Evolutionary conservation across 129 eudicot genomes (phyloP).

Genomic region (Centrapalus pauciflorus): DNA sequence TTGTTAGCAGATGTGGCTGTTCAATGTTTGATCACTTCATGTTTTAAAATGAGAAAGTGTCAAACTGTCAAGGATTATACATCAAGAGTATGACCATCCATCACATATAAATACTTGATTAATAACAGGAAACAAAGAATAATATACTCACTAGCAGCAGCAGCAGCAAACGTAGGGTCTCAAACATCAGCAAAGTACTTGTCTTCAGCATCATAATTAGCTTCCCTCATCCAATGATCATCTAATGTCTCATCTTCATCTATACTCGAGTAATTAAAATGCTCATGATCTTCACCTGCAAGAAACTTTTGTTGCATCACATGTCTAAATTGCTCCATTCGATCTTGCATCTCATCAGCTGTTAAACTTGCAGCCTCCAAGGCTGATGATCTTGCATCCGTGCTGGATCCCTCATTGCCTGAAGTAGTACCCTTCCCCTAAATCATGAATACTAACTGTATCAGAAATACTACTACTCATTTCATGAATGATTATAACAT

Average conservation of each 20-base stretch:
- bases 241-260: conserved; percentile 84
- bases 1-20: too few relatives aligned
- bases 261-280: conserved; percentile 71
- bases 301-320: conserved; percentile 89
- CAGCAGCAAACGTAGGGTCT: neutral
- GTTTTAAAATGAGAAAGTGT: too few relatives aligned
- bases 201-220: conserved; percentile 86
- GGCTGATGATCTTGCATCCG: too few relatives aligned
- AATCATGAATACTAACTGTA: neutral
- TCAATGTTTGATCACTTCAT: too few relatives aligned
- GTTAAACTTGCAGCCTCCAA: conserved; percentile 37
- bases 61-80: too few relatives aligned
- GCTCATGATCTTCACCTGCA: conserved; percentile 81
- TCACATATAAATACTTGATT: too few relatives aligned
- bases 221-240: conserved; percentile 95
- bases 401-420: conserved; percentile 21
- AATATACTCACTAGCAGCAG: too few relatives aligned
- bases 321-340: conserved; percentile 68
- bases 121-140: too few relatives aligned
- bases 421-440: conserved; percentile 16
- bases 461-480: too few relatives aligned
- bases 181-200: conserved; percentile 81
- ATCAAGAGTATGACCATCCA: too few relatives aligned
- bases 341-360: conserved; percentile 67
- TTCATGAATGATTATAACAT: too few relatives aligned